Percentiles rank a stretch among this genome's conserved stretches.
Conservation (phyloP, 179 eudicot genomes). For the Nepenthes alata region DNA sequence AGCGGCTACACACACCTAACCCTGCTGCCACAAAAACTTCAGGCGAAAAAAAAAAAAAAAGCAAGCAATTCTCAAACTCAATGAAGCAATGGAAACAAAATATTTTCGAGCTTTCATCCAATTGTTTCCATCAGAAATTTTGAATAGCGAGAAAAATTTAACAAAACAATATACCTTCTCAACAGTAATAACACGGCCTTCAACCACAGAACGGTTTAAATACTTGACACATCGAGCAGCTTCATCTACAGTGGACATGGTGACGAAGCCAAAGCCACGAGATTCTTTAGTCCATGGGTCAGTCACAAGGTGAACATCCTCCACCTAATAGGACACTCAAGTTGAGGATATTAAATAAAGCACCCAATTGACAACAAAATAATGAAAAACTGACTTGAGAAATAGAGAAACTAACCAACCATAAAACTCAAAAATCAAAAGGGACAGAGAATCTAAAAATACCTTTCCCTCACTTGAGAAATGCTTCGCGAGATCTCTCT, state of each 20-base stretch:
- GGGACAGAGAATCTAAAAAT: neutral
- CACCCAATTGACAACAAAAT: neutral
- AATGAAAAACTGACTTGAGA: neutral
- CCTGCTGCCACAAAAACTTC: constrained; percentile 89
- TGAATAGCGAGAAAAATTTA: neutral
- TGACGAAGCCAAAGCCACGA: constrained; percentile 91
- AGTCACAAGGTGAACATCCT: constrained; percentile 71
- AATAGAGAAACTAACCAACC: neutral
- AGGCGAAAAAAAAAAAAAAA: constrained; percentile 34
- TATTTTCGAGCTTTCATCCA: neutral
- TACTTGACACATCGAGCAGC: constrained; percentile 74
- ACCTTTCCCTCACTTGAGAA: constrained; percentile 89
- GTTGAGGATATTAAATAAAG: neutral
- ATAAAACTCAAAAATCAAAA: neutral
- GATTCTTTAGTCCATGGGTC: constrained; percentile 88
- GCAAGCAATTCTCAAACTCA: constrained; percentile 41
- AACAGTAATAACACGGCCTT: constrained; percentile 82
- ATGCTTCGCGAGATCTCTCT: constrained; percentile 77
- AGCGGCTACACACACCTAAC: constrained; percentile 87
- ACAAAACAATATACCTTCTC: constrained; percentile 66
- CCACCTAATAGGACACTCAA: constrained; percentile 38
- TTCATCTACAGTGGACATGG: constrained; percentile 65
- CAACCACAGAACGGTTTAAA: constrained; percentile 72
- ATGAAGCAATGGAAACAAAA: constrained; percentile 4
- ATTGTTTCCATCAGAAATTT: neutral